Percentiles rank a stretch among this genome's conserved stretches.
Evolutionary conservation across 2,329 filamentous ascomycete genomes (phyloP).

Genomic region (Aspergillus fumigatus): DNA sequence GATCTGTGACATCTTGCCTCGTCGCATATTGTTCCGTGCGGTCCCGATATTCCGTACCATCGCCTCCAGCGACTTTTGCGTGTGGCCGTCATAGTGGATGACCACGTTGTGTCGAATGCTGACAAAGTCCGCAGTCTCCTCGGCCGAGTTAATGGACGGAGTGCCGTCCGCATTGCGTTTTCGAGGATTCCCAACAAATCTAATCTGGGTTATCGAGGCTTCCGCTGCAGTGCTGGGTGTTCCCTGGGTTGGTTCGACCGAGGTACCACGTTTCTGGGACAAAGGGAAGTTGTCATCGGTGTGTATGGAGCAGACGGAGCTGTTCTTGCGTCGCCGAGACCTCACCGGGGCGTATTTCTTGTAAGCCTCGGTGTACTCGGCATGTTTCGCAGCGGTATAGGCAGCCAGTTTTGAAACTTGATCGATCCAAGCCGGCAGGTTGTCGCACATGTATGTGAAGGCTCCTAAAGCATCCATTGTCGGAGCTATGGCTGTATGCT

Average conservation of each 20-base stretch:
- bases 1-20: constrained; percentile 62
- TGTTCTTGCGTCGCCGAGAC: constrained; percentile 36
- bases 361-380: constrained; percentile 42
- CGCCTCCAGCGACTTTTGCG: constrained; percentile 77
- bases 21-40: constrained; percentile 77
- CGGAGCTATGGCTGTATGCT: constrained; percentile 11
- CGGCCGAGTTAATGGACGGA: constrained; percentile 28
- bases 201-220: constrained; percentile 7
- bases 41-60: constrained; percentile 77
- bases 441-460: constrained; percentile 42
- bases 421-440: constrained; percentile 42
- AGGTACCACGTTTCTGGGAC: neutral
- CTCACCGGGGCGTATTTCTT: constrained; percentile 28
- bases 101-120: constrained; percentile 72
- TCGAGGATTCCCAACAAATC: constrained; percentile 22
- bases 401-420: constrained; percentile 39
- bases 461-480: constrained; percentile 42
- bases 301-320: constrained; percentile 41
- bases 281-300: constrained; percentile 20
- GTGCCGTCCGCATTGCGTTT: constrained; percentile 34
- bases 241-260: constrained; percentile 1
- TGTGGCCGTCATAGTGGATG: constrained; percentile 87
- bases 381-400: constrained; percentile 38
- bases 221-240: neutral
- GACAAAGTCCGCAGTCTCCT: constrained; percentile 47